Evolutionary conservation across 495 filamentous ascomycete genomes (phyloP).

Genomic region (Pseudevernia furfuracea): DNA sequence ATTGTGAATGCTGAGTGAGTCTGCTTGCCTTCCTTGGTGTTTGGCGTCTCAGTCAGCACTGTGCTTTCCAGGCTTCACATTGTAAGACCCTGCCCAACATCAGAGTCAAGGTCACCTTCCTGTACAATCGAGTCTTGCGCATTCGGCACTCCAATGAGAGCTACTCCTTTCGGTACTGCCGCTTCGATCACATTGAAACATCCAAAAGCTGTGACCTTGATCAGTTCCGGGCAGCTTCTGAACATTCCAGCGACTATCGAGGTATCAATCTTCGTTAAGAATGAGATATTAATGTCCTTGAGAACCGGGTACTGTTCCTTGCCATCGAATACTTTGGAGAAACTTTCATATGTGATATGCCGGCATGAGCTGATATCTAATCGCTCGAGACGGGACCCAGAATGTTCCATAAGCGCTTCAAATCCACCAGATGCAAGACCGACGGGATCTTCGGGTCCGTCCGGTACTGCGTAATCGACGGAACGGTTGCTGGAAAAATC

Average conservation of each 20-base stretch:
- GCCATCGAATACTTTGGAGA: slow-evolving; percentile 59
- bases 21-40: background rate
- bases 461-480: slow-evolving; percentile 59
- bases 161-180: slow-evolving; percentile 61
- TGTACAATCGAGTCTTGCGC: slow-evolving; percentile 52
- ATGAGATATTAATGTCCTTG: slow-evolving; percentile 65
- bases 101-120: slow-evolving; percentile 35
- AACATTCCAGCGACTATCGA: slow-evolving; percentile 67
- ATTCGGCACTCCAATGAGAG: slow-evolving; percentile 69
- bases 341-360: slow-evolving; percentile 59
- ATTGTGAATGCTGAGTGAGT: background rate
- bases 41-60: background rate
- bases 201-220: slow-evolving; percentile 70
- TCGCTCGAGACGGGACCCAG: slow-evolving; percentile 50
- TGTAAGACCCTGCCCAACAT: background rate
- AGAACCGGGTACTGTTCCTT: slow-evolving; percentile 55
- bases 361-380: slow-evolving; percentile 73
- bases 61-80: background rate
- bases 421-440: slow-evolving; percentile 71
- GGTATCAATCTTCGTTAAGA: slow-evolving; percentile 67
- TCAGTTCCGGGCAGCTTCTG: slow-evolving; percentile 61
- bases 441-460: slow-evolving; percentile 47
- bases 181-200: slow-evolving; percentile 72
- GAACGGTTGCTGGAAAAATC: slow-evolving; percentile 70
- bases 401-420: slow-evolving; percentile 75